These are phyloP conservation scores for Ophiostoma ulmi DNA, from an alignment of 2,329 filamentous ascomycete species.

Conservation along the genomic window DNA sequence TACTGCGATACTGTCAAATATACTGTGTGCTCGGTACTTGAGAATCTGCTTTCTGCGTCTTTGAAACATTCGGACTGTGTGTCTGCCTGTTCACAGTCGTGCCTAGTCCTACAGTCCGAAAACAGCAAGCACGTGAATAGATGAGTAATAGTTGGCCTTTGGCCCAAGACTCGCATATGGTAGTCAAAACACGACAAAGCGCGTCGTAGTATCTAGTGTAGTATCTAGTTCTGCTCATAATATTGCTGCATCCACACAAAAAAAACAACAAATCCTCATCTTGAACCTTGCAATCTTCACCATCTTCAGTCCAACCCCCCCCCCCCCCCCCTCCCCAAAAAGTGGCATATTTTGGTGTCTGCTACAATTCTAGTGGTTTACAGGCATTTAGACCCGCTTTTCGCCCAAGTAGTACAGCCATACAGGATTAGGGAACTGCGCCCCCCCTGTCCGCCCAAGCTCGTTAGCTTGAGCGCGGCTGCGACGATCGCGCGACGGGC, in stretches of 20 bases:
- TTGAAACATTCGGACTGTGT: slow-evolving; percentile 5
- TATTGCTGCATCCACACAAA: slow-evolving; percentile 1
- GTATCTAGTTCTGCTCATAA: background rate
- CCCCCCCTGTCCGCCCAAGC: slow-evolving; percentile 18
- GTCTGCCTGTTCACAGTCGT: background rate
- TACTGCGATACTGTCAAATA: background rate
- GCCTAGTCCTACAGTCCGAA: background rate
- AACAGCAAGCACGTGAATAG: background rate
- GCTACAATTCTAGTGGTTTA: background rate
- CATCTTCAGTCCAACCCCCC: background rate
- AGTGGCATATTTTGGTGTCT: slow-evolving; percentile 12
- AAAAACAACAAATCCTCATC: slow-evolving; percentile 7
- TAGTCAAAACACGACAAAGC: background rate
- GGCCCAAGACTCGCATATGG: background rate
- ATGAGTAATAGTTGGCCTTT: background rate
- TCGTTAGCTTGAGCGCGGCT: slow-evolving; percentile 22
- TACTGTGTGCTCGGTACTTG: slow-evolving; percentile 21
- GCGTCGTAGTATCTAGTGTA: background rate
- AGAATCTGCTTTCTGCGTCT: background rate
- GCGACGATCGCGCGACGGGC: slow-evolving; percentile 25
- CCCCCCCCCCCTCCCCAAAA: background rate
- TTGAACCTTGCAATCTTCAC: slow-evolving; percentile 1
- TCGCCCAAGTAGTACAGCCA: slow-evolving; percentile 8
- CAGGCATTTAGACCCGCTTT: slow-evolving; percentile 19
- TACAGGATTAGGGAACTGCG: slow-evolving; percentile 24